Percentiles rank a stretch among this genome's conserved stretches.
Evolutionary conservation across 176 grass and related monocot genomes (phyloP).

Genomic region (Triticum dicoccoides): DNA sequence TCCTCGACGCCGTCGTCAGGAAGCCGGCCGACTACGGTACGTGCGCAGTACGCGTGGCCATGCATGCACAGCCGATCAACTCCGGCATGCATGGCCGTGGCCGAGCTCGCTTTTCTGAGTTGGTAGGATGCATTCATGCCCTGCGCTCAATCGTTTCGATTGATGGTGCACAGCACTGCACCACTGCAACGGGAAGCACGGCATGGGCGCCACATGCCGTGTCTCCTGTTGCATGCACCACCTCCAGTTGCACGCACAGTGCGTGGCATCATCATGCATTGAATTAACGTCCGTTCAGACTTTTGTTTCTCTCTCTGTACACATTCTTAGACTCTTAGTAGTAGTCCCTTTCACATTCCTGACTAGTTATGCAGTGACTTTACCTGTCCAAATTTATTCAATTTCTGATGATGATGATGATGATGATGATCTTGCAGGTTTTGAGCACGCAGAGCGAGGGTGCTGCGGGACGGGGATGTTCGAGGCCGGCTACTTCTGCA

Average conservation of each 20-base stretch:
- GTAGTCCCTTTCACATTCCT: no score
- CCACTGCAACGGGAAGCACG: not conserved
- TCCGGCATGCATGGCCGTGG: not conserved
- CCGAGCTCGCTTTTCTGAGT: not conserved
- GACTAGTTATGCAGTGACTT: no score
- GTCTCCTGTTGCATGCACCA: not conserved
- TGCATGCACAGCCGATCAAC: not conserved
- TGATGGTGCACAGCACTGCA: not conserved
- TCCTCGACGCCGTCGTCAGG: conserved; percentile 40
- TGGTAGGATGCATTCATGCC: not conserved
- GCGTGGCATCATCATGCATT: not conserved
- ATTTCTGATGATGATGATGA: no score
- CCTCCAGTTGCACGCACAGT: not conserved
- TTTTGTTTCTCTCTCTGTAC: not conserved
- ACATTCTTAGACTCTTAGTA: not conserved
- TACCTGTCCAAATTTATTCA: not conserved
- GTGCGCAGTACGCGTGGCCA: not conserved
- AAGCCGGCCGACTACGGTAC: conserved; percentile 42
- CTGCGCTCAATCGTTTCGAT: no score
- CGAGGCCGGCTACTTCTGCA: conserved; percentile 66
- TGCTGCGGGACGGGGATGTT: conserved; percentile 72
- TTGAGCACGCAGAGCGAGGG: conserved; percentile 63
- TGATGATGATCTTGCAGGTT: conserved; percentile 28
- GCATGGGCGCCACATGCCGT: conserved; percentile 28
- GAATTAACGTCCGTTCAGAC: not conserved